Evolutionary conservation across 352 stramenopile species (phyloP), one percentile per base, ranked within the genome.

Genomic region (Lagenidium giganteum): DNA sequence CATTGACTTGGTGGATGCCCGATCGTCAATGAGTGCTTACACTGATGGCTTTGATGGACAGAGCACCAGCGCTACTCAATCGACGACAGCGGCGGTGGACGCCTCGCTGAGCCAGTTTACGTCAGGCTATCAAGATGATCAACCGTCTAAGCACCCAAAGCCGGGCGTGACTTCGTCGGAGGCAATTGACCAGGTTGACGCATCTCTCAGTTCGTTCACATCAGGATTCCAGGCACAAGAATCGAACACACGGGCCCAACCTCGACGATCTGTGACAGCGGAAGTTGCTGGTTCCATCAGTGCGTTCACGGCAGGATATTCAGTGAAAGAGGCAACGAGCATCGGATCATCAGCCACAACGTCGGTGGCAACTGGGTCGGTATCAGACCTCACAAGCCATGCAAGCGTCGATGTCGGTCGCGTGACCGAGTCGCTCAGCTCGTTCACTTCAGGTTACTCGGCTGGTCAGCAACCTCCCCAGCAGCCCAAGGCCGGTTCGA

Each of bases 141-240:
- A 61, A 24, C 35, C 8, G 26, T 47, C 16, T n/a, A n/a, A 31
- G 27, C 27, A 13, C 27, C 27, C 27, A 13, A 31, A 31, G 13
- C 8, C 27, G 8, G 21, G 34, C 28, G 20, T 33, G 13, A 39
- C 24, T 33, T 40, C 13, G 12, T 37, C 39, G 50, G 46, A 28
- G 26, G 43, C 50, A 16, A 47, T 69, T 7, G 47, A 64, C 8
- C 51, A 57, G 5, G 34, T 41, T 8, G 9, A 24, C 23, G 42
- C 34, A 38, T 79, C 69, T 8, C 43, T 79, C 16, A 79, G 66
- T 31, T 33, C 46, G 2, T 82, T 77, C 42, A 82, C 69, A 1
- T 53, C 51, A 22, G 69, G 69, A 7, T 79, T 74, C 29, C 11
- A 31, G 16, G 36, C 35, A 9, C 27, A 39, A 6, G 40, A 38